Evolutionary conservation across 306 rosid species (phyloP).

Genomic region (Prunus mira): DNA sequence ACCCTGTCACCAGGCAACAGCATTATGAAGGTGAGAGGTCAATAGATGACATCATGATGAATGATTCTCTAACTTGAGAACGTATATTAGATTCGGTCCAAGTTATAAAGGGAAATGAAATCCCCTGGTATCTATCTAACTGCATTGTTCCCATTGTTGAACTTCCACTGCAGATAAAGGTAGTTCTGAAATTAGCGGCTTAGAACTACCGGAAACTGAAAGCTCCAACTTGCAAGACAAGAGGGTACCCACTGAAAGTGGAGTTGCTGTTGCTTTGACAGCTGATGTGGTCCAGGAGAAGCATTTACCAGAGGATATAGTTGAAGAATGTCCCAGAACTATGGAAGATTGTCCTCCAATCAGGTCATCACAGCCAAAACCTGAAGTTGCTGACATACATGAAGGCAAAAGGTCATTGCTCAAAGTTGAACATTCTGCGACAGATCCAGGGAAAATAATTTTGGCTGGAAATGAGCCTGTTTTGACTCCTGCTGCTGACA

Average conservation of each 20-base stretch:
- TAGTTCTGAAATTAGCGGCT: conserved; percentile 27
- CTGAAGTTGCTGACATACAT: conserved; percentile 18
- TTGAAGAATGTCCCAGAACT: conserved; percentile 30
- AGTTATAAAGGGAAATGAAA: conserved; percentile 15
- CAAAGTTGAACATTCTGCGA: conserved; percentile 13
- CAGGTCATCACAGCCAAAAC: conserved; percentile 17
- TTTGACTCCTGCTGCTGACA: conserved; percentile 26
- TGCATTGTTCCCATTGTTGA: conserved; percentile 14
- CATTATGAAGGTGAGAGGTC: conserved; percentile 54
- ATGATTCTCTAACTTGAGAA: conserved; percentile 10
- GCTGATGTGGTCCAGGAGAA: conserved; percentile 34
- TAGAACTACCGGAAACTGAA: conserved; percentile 30
- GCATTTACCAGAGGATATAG: conserved; percentile 34
- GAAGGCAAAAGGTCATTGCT: not conserved
- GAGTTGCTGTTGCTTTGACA: conserved; percentile 22
- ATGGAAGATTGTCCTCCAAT: conserved; percentile 27
- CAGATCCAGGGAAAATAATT: conserved; percentile 4
- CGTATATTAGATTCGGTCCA: conserved; percentile 10
- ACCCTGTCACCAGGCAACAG: conserved; percentile 38
- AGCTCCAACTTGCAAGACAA: conserved; percentile 28
- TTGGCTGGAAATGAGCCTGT: conserved; percentile 25
- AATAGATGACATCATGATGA: conserved; percentile 9
- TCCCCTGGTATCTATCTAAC: conserved; percentile 23
- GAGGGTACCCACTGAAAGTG: conserved; percentile 23
- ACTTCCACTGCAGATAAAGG: conserved; percentile 45